A percentile compares a stretch with the other conserved stretches of the same genome.
Evolutionary conservation across 2,329 filamentous ascomycete genomes (phyloP).

Genomic region (Penicillium sp.): DNA sequence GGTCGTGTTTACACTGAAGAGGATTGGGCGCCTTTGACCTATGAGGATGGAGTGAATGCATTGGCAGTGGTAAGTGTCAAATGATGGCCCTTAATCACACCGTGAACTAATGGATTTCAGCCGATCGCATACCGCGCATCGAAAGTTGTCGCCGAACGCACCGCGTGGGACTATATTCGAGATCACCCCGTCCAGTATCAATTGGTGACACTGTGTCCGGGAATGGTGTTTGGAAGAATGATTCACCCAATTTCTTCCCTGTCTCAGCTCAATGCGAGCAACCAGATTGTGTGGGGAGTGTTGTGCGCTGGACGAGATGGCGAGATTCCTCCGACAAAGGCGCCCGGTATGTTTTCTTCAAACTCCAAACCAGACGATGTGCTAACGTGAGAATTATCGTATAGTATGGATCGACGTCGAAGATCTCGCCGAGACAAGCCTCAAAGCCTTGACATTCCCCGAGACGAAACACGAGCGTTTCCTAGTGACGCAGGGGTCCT

Average conservation of each 20-base stretch:
- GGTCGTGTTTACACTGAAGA: constrained; percentile 31
- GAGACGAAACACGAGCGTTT: constrained; percentile 31
- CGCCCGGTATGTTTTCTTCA: constrained; percentile 25
- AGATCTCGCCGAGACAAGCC: constrained; percentile 28
- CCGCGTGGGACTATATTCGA: constrained; percentile 36
- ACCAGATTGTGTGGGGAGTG: constrained; percentile 40
- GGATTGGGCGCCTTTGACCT: constrained; percentile 33
- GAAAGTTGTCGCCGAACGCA: constrained; percentile 35
- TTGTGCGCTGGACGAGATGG: constrained; percentile 29
- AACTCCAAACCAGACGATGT: too few species aligned
- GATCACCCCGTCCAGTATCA: constrained; percentile 27
- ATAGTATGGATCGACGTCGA: constrained; percentile 34
- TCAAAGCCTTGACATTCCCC: constrained; percentile 25
- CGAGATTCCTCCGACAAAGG: constrained; percentile 34
- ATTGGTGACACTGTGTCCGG: constrained; percentile 31
- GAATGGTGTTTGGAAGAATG: constrained; percentile 39
- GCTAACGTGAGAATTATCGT: not conserved
- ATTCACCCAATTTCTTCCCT: constrained; percentile 31
- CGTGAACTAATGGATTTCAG: constrained; percentile 13
- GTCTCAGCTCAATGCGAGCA: constrained; percentile 37
- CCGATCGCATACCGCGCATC: constrained; percentile 36
- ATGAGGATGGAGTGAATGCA: constrained; percentile 34
- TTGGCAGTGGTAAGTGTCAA: constrained; percentile 24
- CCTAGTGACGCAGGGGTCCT: constrained; percentile 36
- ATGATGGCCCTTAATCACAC: not conserved